phyloP scores from a whole-genome alignment of 352 stramenopile genomes.

The Aphanomyces invadans region DNA sequence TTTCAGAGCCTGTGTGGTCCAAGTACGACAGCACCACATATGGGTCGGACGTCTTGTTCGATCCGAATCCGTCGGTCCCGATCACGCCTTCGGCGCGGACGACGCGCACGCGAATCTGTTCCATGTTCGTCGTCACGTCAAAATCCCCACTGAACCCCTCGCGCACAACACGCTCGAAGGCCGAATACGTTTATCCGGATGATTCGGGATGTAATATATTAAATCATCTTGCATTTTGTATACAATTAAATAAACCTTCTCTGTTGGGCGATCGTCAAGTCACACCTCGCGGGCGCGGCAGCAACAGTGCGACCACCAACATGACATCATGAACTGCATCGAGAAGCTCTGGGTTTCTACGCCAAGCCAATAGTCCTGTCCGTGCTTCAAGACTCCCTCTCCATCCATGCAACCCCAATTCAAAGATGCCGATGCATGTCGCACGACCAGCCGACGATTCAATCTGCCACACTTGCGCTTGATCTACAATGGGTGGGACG shows the following conservation, averaged over 20 bases:
- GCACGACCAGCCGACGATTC: too few relatives aligned
- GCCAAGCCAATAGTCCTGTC: too few relatives aligned
- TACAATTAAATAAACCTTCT: neutral
- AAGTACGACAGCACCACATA: conserved; percentile 65
- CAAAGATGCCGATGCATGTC: too few relatives aligned
- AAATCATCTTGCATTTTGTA: neutral
- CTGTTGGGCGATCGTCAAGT: conserved; percentile 7
- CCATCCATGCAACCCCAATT: too few relatives aligned
- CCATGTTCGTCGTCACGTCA: conserved; percentile 7
- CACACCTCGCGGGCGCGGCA: neutral
- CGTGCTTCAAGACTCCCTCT: too few relatives aligned
- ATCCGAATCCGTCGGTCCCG: conserved; percentile 21
- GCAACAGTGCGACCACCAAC: neutral
- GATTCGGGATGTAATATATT: too few relatives aligned
- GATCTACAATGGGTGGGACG: neutral
- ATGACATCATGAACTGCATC: neutral
- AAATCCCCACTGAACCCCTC: conserved; percentile 5
- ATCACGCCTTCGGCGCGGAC: conserved; percentile 1
- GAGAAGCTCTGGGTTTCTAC: too few relatives aligned
- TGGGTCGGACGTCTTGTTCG: conserved; percentile 34
- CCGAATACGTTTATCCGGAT: neutral
- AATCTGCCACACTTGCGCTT: neutral
- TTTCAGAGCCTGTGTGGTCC: conserved; percentile 44
- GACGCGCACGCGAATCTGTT: conserved; percentile 16
- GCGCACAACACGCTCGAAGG: neutral